These are phyloP conservation scores for Trypanosoma scelopori DNA, from an alignment of 208 protist genomes.

Conservation along the genomic window DNA sequence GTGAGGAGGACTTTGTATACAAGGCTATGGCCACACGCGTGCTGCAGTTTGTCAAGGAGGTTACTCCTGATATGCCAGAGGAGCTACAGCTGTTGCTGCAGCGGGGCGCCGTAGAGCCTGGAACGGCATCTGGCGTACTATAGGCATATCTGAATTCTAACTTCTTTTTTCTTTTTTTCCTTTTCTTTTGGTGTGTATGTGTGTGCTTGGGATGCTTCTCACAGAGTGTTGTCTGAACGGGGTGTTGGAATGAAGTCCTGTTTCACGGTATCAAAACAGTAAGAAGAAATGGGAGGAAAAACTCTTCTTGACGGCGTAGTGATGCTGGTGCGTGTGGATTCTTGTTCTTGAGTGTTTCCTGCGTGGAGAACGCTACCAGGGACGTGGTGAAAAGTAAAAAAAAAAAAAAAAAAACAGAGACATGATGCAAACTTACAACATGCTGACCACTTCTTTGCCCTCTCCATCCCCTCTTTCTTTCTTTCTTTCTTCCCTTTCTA, in stretches of 20 bases:
- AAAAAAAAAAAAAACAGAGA: not conserved
- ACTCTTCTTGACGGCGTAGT: too few species aligned
- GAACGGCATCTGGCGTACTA: constrained; percentile 13
- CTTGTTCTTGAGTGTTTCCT: too few species aligned
- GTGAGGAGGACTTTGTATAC: constrained; percentile 86
- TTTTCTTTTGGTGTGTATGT: not conserved
- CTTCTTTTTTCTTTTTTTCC: constrained; percentile 10
- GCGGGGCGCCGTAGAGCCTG: constrained; percentile 55
- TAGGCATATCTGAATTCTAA: constrained; percentile 10
- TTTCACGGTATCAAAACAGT: too few species aligned
- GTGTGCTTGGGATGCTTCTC: too few species aligned
- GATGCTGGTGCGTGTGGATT: too few species aligned
- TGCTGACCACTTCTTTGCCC: not conserved
- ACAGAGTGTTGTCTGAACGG: too few species aligned
- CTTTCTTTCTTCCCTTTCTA: constrained; percentile 4
- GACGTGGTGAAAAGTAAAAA: too few species aligned
- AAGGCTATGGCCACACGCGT: constrained; percentile 70
- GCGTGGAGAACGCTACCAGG: too few species aligned
- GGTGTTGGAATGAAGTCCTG: too few species aligned
- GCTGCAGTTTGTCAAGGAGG: constrained; percentile 88
- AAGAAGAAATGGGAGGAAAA: too few species aligned
- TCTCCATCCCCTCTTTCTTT: constrained; percentile 4
- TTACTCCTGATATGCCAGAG: constrained; percentile 86
- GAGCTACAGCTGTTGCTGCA: constrained; percentile 81
- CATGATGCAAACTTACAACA: not conserved